Evolutionary conservation across 805 yeast genomes (phyloP).

Genomic region (Lachancea dasiensis): DNA sequence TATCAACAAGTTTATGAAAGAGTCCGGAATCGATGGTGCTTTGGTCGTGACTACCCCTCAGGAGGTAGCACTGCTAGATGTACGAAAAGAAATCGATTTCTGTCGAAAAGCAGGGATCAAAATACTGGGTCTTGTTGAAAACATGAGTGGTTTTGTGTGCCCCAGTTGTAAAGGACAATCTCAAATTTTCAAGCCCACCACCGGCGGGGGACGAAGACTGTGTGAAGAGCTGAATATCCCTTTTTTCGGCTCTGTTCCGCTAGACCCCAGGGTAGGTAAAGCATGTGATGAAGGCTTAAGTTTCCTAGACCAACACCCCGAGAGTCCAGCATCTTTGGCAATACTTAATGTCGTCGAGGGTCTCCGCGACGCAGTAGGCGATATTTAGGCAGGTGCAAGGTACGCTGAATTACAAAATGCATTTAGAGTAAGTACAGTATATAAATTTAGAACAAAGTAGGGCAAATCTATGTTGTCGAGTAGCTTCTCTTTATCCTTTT

Average conservation of each 20-base stretch:
- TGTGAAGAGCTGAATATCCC: slow-evolving; percentile 75
- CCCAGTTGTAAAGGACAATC: slow-evolving; percentile 90
- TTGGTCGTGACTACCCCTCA: slow-evolving; percentile 94
- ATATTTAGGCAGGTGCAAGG: slow-evolving; percentile 11
- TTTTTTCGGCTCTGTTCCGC: slow-evolving; percentile 87
- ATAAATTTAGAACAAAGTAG: too few relatives aligned
- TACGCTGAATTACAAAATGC: neutral
- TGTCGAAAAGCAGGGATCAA: slow-evolving; percentile 86
- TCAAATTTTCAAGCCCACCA: slow-evolving; percentile 85
- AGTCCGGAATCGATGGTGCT: slow-evolving; percentile 92
- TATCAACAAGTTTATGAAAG: slow-evolving; percentile 80
- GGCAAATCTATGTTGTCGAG: neutral
- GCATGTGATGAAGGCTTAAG: slow-evolving; percentile 84
- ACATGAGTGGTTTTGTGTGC: slow-evolving; percentile 98
- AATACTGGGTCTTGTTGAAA: slow-evolving; percentile 87
- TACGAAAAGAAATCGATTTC: slow-evolving; percentile 91
- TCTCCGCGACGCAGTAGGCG: slow-evolving; percentile 50
- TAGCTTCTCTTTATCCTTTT: too few relatives aligned
- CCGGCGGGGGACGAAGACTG: slow-evolving; percentile 89
- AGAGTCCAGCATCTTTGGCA: slow-evolving; percentile 88
- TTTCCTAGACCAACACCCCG: slow-evolving; percentile 77
- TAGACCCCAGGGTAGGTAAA: slow-evolving; percentile 90
- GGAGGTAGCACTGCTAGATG: slow-evolving; percentile 92
- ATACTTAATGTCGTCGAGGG: slow-evolving; percentile 76
- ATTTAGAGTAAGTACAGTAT: neutral